Base-by-base conservation (phyloP, 768 basidiomycete species). In the Crassisporium funariophilum region DNA sequence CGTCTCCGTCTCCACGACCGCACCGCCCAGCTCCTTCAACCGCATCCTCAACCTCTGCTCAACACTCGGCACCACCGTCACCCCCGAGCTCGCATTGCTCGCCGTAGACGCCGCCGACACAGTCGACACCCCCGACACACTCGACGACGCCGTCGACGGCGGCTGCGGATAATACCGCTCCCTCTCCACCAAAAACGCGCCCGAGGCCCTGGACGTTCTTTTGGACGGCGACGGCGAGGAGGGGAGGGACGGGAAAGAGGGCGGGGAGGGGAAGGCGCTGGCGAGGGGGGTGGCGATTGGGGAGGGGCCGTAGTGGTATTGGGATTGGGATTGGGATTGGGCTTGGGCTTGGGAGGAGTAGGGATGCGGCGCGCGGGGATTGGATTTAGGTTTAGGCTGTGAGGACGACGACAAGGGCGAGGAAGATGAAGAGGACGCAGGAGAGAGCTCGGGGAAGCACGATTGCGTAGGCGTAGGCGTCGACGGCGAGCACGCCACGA, bases 241-340 rank as follows among this genome's bases (percentile, higher is more conserved):
- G n/a, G n/a, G n/a, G n/a, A n/a, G n/a, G n/a, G 47, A 16, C 10
- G 50, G 49, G 37, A 49, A 46, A 40, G 54, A 41, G 16, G 56
- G 52, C 13, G 55, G 52, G 9, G 43, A 41, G 19, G 57, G 52
- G 41, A 59, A 56, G 8, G 45, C 49, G 46, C 55, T 59, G 2
- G 55, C 53, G 20, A 56, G 17, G 4, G 58, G 58, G 41, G 44
- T 17, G 48, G 47, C 15, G 52, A 34, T 24, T 44, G 41, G 29
- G 52, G 53, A 16, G 47, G 46, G 5, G 31, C 52, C 50, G 40
- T 29, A 35, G 46, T 17, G 13, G 46, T 38, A 13, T 52, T 49
- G 16, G 50, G 45, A 4, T 29, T 35, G 13, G 25, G 19, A 37
- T 44, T 40, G 19, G 35, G 24, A 12, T 37, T 29, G 27, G 50